Percentiles rank a stretch among this genome's conserved stretches.
Conservation (phyloP, 78 protist genomes). For the Capsaspora owczarzaki region DNA sequence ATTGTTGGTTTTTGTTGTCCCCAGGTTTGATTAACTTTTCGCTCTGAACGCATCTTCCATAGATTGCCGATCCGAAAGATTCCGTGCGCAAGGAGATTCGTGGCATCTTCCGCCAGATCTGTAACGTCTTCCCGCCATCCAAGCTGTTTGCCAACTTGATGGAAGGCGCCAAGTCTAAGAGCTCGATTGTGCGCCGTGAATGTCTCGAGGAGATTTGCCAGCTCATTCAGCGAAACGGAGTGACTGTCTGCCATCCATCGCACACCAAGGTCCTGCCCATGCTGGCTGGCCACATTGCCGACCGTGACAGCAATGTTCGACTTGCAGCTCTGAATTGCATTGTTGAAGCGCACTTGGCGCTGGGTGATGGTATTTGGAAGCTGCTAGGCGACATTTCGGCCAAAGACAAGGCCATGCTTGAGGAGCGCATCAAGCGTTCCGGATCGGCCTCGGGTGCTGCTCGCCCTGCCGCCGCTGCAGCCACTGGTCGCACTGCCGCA, state of each 20-base stretch:
- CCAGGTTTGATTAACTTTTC: background rate
- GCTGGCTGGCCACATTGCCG: background rate
- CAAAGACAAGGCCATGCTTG: background rate
- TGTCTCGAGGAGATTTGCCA: background rate
- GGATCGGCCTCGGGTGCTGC: background rate
- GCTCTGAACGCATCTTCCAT: background rate
- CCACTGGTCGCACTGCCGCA: background rate
- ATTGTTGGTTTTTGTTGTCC: background rate
- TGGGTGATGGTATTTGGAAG: background rate
- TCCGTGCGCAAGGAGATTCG: background rate
- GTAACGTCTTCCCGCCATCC: background rate
- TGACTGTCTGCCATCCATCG: background rate
- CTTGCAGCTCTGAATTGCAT: background rate
- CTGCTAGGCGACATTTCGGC: background rate
- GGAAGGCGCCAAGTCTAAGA: conserved; percentile 3
- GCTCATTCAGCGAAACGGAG: background rate
- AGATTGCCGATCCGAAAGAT: background rate
- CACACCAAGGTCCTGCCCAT: background rate
- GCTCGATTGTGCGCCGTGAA: background rate
- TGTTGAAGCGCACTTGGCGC: background rate
- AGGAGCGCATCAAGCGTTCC: background rate
- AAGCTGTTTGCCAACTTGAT: background rate
- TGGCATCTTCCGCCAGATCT: background rate
- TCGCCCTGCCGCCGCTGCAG: background rate
- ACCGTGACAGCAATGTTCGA: conserved; percentile 3